phyloP scores from a whole-genome alignment of 495 filamentous ascomycete genomes.

The Tuber melanosporum region DNA sequence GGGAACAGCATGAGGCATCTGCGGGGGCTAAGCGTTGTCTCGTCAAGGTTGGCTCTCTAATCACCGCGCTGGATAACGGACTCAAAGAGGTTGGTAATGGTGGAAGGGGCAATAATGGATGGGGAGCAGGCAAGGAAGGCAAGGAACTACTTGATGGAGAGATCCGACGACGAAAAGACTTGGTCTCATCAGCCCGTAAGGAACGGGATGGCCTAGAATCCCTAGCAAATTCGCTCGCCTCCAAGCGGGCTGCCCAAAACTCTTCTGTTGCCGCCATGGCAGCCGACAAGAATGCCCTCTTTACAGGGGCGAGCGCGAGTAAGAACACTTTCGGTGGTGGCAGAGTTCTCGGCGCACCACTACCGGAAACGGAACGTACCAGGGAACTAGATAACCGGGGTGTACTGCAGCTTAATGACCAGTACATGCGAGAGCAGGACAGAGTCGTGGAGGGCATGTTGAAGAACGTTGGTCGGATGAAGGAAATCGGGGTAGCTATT shows the following conservation, averaged over 20 bases:
- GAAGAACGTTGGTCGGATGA: conserved; percentile 70
- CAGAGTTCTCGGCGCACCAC: conserved; percentile 67
- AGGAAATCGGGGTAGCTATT: conserved; percentile 78
- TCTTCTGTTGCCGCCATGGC: conserved; percentile 44
- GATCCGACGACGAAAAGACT: conserved; percentile 68
- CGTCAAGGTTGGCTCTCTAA: conserved; percentile 63
- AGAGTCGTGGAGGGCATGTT: conserved; percentile 66
- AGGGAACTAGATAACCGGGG: conserved; percentile 85
- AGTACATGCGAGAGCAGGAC: conserved; percentile 84
- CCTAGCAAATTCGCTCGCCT: conserved; percentile 63
- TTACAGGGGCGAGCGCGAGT: conserved; percentile 41
- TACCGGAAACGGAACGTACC: conserved; percentile 79
- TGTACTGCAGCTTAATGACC: conserved; percentile 73
- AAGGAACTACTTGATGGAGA: conserved; percentile 74
- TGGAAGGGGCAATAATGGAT: conserved; percentile 43
- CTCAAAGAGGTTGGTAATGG: conserved; percentile 50
- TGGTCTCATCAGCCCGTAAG: conserved; percentile 67
- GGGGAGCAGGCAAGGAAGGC: conserved; percentile 40
- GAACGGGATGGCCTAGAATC: conserved; percentile 84
- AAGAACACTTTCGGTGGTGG: conserved; percentile 45
- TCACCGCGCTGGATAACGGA: conserved; percentile 64
- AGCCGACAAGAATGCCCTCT: conserved; percentile 55
- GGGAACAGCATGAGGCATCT: conserved; percentile 68
- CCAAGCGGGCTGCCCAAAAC: conserved; percentile 44
- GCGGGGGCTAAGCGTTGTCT: conserved; percentile 75